phyloP scores from a whole-genome alignment of 2,329 filamentous ascomycete species.

The Fusarium compactum region DNA sequence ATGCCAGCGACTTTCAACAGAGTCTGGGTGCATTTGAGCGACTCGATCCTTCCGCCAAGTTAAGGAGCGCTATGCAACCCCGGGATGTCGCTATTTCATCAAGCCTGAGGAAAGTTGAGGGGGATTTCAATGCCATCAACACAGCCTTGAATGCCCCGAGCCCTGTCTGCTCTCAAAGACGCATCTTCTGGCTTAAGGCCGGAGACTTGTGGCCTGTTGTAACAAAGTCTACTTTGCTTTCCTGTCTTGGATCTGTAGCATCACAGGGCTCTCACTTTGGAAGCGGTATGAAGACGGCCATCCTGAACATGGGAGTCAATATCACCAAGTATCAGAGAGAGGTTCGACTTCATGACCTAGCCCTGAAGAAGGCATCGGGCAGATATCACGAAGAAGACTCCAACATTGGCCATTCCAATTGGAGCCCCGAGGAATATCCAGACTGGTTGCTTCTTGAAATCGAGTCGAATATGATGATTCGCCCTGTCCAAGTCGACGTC shows the following conservation, averaged over 20 bases:
- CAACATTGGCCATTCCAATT: constrained; percentile 64
- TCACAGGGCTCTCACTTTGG: constrained; percentile 32
- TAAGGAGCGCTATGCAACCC: constrained; percentile 3
- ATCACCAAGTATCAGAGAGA: constrained; percentile 47
- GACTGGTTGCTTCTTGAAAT: constrained; percentile 78
- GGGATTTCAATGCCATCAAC: constrained; percentile 16
- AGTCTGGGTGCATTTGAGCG: constrained; percentile 38
- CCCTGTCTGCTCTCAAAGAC: constrained; percentile 14
- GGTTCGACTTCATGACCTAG: constrained; percentile 64
- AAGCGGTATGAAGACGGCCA: constrained; percentile 37
- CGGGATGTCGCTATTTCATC: constrained; percentile 14
- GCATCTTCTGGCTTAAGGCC: constrained; percentile 41
- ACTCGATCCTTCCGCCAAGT: constrained; percentile 5
- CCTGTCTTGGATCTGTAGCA: constrained; percentile 28
- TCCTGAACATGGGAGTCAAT: constrained; percentile 36
- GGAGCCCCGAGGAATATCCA: constrained; percentile 64
- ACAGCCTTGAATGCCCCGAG: constrained; percentile 20
- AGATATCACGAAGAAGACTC: constrained; percentile 60
- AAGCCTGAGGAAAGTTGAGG: constrained; percentile 8
- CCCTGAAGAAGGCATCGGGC: constrained; percentile 62
- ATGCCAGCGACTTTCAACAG: constrained; percentile 38
- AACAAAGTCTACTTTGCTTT: constrained; percentile 37
- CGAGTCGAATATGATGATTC: constrained; percentile 72
- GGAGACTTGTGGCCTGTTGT: constrained; percentile 44
- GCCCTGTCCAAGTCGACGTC: constrained; percentile 71